These are phyloP conservation scores for Coprinopsis marcescibilis DNA, from an alignment of 768 basidiomycete species.

Conservation along the genomic window DNA sequence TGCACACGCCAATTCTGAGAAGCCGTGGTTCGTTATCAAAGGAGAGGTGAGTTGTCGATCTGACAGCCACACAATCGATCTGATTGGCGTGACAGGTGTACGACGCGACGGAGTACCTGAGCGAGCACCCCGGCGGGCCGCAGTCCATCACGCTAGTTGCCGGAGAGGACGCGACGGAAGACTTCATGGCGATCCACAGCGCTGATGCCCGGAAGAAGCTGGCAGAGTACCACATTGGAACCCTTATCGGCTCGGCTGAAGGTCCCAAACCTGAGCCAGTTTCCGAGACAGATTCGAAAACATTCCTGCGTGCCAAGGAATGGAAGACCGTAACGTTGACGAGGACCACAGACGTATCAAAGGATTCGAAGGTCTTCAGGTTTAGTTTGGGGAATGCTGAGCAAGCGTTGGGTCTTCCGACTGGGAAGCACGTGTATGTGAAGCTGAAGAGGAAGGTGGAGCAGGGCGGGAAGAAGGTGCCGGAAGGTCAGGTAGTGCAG, in stretches of 20 bases:
- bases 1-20: conserved; percentile 26
- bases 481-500: conserved; percentile 38
- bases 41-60: conserved; percentile 31
- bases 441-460: conserved; percentile 33
- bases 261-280: conserved; percentile 4
- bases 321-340: conserved; percentile 45
- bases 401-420: conserved; percentile 45
- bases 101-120: conserved; percentile 43
- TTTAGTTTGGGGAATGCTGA: conserved; percentile 37
- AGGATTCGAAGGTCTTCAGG: conserved; percentile 44
- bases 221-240: conserved; percentile 49
- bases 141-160: conserved; percentile 51
- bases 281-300: conserved; percentile 3
- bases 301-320: conserved; percentile 35
- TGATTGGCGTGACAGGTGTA: conserved; percentile 33
- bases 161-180: conserved; percentile 56
- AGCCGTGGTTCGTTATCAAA: conserved; percentile 48
- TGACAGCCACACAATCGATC: neutral
- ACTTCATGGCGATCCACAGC: conserved; percentile 62
- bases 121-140: conserved; percentile 54
- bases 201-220: conserved; percentile 41
- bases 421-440: conserved; percentile 57
- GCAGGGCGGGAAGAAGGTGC: conserved; percentile 14
- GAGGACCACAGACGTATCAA: conserved; percentile 33
- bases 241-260: conserved; percentile 23